Conservation (phyloP, 1,284 basidiomycete species). For the Trichosporon coremiiforme region DNA sequence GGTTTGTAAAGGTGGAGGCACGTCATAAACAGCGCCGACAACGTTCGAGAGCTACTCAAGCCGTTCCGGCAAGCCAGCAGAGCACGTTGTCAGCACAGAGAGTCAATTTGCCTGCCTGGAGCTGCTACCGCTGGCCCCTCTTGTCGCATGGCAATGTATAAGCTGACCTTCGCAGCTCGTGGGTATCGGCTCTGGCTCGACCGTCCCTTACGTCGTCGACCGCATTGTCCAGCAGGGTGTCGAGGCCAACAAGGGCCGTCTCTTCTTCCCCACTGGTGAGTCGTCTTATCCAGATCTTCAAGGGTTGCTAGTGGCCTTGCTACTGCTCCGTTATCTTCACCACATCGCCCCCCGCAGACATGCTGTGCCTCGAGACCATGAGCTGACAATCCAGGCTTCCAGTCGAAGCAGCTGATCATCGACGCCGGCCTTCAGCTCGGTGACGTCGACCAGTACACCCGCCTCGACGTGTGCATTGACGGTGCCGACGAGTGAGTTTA, state of each 20-base stretch:
- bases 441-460: constrained; percentile 87
- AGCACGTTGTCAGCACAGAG: too few relatives aligned
- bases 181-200: constrained; percentile 91
- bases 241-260: constrained; percentile 72
- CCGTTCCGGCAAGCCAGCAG: not conserved
- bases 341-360: too few relatives aligned
- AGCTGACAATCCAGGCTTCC: constrained; percentile 71
- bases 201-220: constrained; percentile 97
- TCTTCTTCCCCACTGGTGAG: constrained; percentile 86
- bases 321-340: too few relatives aligned
- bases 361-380: too few relatives aligned
- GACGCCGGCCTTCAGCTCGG: constrained; percentile 76
- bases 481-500: constrained; percentile 90
- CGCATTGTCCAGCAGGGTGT: constrained; percentile 83
- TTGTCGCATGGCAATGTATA: too few relatives aligned
- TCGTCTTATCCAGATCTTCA: constrained; percentile 13
- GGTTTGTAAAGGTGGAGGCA: constrained; percentile 2
- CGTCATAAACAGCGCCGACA: not conserved
- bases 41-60: not conserved
- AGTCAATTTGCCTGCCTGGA: too few relatives aligned
- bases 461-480: constrained; percentile 93
- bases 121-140: too few relatives aligned
- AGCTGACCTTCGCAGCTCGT: constrained; percentile 64
- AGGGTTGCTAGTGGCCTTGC: too few relatives aligned
- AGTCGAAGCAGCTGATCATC: constrained; percentile 93